Conservation (phyloP, 768 basidiomycete species). For the Strobilomyces dryophilus region DNA sequence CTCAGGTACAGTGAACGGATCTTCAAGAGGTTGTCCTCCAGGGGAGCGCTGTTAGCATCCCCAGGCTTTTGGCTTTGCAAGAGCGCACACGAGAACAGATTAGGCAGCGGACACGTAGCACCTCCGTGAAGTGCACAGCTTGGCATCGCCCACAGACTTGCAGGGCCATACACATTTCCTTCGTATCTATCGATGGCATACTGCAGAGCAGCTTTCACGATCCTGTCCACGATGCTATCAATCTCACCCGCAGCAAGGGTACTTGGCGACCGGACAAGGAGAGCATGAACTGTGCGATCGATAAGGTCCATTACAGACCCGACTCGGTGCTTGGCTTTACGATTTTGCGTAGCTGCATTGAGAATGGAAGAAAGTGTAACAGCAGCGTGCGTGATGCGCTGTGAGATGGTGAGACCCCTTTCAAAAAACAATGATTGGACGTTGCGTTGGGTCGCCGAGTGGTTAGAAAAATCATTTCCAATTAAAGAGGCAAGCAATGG, state of each 20-base stretch:
- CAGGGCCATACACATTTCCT: slow-evolving; percentile 35
- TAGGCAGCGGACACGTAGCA: slow-evolving; percentile 52
- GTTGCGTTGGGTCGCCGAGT: slow-evolving; percentile 43
- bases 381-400: slow-evolving; percentile 67
- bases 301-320: slow-evolving; percentile 77
- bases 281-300: slow-evolving; percentile 56
- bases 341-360: slow-evolving; percentile 44
- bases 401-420: slow-evolving; percentile 46
- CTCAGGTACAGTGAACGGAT: slow-evolving; percentile 52
- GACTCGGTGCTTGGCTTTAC: slow-evolving; percentile 51
- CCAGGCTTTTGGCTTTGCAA: slow-evolving; percentile 20
- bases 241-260: slow-evolving; percentile 57
- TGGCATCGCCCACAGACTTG: slow-evolving; percentile 49
- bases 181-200: slow-evolving; percentile 68
- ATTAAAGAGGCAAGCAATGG: slow-evolving; percentile 76
- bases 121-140: slow-evolving; percentile 61
- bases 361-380: slow-evolving; percentile 52
- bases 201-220: slow-evolving; percentile 71
- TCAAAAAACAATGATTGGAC: slow-evolving; percentile 69
- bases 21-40: slow-evolving; percentile 14
- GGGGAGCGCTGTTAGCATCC: slow-evolving; percentile 1
- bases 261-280: slow-evolving; percentile 48
- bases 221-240: slow-evolving; percentile 58
- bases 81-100: slow-evolving; percentile 45
- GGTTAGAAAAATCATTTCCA: slow-evolving; percentile 75